These are phyloP conservation scores for Yamadazyma sp. DNA, from an alignment of 805 yeast species.

Conservation along the genomic window DNA sequence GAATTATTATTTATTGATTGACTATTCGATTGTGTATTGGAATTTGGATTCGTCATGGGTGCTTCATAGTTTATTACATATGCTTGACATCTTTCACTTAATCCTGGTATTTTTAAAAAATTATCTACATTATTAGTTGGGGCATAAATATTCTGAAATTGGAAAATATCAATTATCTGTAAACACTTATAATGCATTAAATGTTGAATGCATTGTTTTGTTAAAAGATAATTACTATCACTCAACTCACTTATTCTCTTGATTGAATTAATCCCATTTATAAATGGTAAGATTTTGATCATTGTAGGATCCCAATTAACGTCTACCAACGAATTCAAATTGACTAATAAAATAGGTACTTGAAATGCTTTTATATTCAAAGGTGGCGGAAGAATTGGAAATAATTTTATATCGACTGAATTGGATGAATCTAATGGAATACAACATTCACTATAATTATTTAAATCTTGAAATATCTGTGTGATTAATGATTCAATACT, in stretches of 20 bases:
- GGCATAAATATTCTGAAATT: constrained; percentile 83
- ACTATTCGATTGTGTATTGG: not conserved
- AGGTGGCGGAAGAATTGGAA: constrained; percentile 84
- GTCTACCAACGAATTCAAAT: constrained; percentile 69
- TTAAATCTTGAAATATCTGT: constrained; percentile 90
- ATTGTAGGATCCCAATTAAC: constrained; percentile 97
- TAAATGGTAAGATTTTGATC: constrained; percentile 79
- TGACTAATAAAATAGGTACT: constrained; percentile 90
- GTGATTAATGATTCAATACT: constrained; percentile 73
- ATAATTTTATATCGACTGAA: constrained; percentile 88
- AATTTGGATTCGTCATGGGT: not conserved
- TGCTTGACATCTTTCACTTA: constrained; percentile 82
- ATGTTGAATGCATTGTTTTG: constrained; percentile 87
- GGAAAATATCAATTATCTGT: constrained; percentile 80
- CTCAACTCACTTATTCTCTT: constrained; percentile 73
- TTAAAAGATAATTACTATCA: constrained; percentile 72
- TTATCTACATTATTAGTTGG: constrained; percentile 74
- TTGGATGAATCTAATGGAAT: constrained; percentile 90
- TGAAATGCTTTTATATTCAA: constrained; percentile 73
- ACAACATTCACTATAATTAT: constrained; percentile 92
- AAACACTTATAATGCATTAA: constrained; percentile 86
- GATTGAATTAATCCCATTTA: constrained; percentile 86
- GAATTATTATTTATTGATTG: not conserved
- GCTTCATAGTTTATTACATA: constrained; percentile 54
- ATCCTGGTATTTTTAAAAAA: constrained; percentile 57